phyloP scores from a whole-genome alignment of 108 stramenopile species.

The Fragilariopsis cylindrus region DNA sequence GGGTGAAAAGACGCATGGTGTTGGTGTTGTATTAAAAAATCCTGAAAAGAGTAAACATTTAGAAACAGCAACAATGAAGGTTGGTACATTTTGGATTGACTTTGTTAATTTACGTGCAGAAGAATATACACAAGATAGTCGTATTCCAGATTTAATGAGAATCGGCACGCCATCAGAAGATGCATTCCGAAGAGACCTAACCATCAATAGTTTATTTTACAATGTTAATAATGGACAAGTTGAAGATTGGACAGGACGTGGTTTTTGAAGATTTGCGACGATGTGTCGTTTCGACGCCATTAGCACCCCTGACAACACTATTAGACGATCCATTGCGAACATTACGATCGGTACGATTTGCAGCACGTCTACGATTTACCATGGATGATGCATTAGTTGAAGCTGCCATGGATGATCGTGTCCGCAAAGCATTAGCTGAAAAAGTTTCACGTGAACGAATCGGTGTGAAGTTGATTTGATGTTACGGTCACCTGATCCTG shows the following conservation, averaged over 20 bases:
- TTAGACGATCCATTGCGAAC: slow-evolving; percentile 92
- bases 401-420: slow-evolving; percentile 64
- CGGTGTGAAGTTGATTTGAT: slow-evolving; percentile 87
- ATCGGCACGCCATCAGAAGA: slow-evolving; percentile 93
- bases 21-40: slow-evolving; percentile 88
- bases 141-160: slow-evolving; percentile 90
- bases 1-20: slow-evolving; percentile 67
- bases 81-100: slow-evolving; percentile 91
- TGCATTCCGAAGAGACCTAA: slow-evolving; percentile 93
- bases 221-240: slow-evolving; percentile 85
- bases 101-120: slow-evolving; percentile 95
- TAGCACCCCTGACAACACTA: slow-evolving; percentile 88
- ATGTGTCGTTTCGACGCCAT: slow-evolving; percentile 88
- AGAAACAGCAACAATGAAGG: slow-evolving; percentile 93
- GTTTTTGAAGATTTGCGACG: slow-evolving; percentile 79
- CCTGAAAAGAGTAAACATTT: slow-evolving; percentile 95
- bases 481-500: slow-evolving; percentile 83
- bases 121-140: slow-evolving; percentile 83
- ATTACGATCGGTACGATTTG: slow-evolving; percentile 89
- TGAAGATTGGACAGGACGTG: slow-evolving; percentile 90
- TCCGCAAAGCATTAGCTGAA: slow-evolving; percentile 69
- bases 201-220: slow-evolving; percentile 95
- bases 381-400: slow-evolving; percentile 73
- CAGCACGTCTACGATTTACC: slow-evolving; percentile 79
- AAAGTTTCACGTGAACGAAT: slow-evolving; percentile 92